Conservation (phyloP, 345 rosid genomes). For the Aegle marmelos region DNA sequence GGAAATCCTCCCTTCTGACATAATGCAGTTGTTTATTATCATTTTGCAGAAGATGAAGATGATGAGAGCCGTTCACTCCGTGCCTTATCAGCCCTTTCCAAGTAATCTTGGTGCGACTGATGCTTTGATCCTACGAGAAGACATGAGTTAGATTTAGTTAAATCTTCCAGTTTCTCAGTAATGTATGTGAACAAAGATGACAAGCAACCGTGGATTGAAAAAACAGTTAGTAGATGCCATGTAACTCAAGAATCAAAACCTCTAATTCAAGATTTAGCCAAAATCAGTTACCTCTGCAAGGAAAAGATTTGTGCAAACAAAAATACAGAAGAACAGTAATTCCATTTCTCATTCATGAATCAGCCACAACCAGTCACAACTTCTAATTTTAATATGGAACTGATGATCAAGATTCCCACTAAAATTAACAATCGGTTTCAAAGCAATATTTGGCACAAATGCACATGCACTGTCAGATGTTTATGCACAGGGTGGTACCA, state of each 20-base stretch:
- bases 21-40: slow-evolving; percentile 13
- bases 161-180: not conserved
- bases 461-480: no score
- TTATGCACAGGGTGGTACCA: not conserved
- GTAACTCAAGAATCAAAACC: not conserved
- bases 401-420: not conserved
- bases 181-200: not conserved
- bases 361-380: not conserved
- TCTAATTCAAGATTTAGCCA: not conserved
- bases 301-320: not conserved
- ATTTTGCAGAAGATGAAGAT: slow-evolving; percentile 38
- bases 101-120: slow-evolving; percentile 89
- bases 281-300: not conserved
- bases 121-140: slow-evolving; percentile 68
- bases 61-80: slow-evolving; percentile 75
- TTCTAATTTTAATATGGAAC: not conserved
- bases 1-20: slow-evolving; percentile 17
- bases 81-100: slow-evolving; percentile 94
- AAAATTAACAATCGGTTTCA: not conserved
- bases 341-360: not conserved
- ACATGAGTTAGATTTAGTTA: slow-evolving; percentile 4
- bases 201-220: not conserved
- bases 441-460: not conserved
- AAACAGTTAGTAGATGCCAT: not conserved
- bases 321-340: not conserved